Percentiles rank a stretch among this genome's conserved stretches.
Conservation (phyloP, 2,329 filamentous ascomycete genomes). For the Trichocomaceae sp. region DNA sequence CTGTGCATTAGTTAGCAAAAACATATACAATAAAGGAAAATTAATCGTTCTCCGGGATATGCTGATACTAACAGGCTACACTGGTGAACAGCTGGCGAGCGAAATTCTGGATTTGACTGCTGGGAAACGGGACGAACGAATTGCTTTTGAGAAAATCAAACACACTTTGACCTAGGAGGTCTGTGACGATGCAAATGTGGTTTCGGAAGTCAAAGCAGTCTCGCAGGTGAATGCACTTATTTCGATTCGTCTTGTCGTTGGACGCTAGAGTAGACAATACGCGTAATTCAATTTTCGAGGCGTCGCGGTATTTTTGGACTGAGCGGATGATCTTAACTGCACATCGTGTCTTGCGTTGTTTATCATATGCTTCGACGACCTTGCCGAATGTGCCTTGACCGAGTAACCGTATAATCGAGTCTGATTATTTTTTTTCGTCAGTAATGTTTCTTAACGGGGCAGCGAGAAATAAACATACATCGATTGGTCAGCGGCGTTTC, state of each 20-base stretch:
- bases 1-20: constrained; percentile 42
- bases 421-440: constrained; percentile 42
- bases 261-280: constrained; percentile 86
- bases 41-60: constrained; percentile 1
- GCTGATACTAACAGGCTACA: constrained; percentile 74
- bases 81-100: constrained; percentile 95
- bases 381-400: constrained; percentile 98
- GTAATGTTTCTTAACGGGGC: background rate
- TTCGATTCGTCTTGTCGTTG: constrained; percentile 86
- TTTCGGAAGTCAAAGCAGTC: constrained; percentile 97
- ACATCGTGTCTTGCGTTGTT: constrained; percentile 68
- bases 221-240: constrained; percentile 91
- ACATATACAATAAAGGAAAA: background rate
- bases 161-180: constrained; percentile 83
- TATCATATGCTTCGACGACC: constrained; percentile 87
- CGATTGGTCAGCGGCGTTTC: constrained; percentile 79
- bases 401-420: constrained; percentile 80
- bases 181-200: constrained; percentile 82
- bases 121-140: constrained; percentile 91
- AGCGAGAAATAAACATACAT: constrained; percentile 55
- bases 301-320: constrained; percentile 96
- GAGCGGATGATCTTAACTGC: constrained; percentile 98
- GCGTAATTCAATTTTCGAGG: constrained; percentile 85
- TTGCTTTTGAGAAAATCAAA: constrained; percentile 98
- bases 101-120: constrained; percentile 96